Percentiles rank a stretch among this genome's conserved stretches.
These are phyloP conservation scores for Amanita rubescens DNA, from an alignment of 768 basidiomycete species.

Conservation along the genomic window DNA sequence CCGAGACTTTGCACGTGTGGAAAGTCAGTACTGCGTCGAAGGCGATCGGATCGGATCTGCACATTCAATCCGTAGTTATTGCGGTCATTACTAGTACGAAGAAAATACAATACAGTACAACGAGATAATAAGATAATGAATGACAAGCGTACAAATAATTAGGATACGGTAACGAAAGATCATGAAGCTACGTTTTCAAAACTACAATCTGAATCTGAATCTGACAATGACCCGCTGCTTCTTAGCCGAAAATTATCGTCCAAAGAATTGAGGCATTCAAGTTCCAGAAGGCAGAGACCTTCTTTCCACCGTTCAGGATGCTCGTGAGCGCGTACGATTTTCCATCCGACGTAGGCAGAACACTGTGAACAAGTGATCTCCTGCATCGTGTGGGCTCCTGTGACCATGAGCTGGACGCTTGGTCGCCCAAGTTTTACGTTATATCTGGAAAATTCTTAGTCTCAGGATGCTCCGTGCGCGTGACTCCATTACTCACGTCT, in stretches of 20 bases:
- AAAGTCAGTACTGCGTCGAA: too few species aligned
- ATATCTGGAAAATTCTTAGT: conserved; percentile 26
- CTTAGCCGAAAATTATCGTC: conserved; percentile 7
- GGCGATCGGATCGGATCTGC: too few species aligned
- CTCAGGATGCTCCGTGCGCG: background rate
- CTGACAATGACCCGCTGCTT: conserved; percentile 22
- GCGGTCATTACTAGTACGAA: too few species aligned
- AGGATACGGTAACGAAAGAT: background rate
- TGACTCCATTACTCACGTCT: conserved; percentile 36
- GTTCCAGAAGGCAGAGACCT: conserved; percentile 49
- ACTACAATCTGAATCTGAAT: conserved; percentile 29
- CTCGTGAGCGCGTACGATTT: conserved; percentile 52
- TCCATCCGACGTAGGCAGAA: conserved; percentile 52
- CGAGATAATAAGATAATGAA: background rate
- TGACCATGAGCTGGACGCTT: conserved; percentile 50
- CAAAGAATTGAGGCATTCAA: conserved; percentile 33
- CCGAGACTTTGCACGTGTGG: background rate
- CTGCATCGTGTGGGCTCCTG: conserved; percentile 57
- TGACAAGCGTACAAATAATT: background rate
- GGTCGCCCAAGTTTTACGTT: conserved; percentile 39
- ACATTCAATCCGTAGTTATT: too few species aligned
- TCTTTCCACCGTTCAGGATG: conserved; percentile 58
- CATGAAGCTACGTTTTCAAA: conserved; percentile 10
- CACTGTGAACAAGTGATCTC: conserved; percentile 46
- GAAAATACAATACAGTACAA: background rate